Conservation (phyloP, 345 rosid species). For the Eucalyptus pauciflora region DNA sequence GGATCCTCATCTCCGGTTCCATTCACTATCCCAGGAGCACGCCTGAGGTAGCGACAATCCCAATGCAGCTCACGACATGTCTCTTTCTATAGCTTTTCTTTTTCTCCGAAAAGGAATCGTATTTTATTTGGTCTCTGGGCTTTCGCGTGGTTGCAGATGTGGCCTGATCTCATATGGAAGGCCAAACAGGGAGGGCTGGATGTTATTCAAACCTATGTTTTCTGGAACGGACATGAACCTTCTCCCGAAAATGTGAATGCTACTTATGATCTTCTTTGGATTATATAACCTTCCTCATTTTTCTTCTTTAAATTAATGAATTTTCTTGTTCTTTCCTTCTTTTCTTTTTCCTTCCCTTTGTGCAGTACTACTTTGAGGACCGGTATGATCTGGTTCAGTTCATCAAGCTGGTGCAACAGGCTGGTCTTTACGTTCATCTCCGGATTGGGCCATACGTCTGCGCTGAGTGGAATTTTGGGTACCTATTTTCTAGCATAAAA, state of each 20-base stretch:
- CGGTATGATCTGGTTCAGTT: conserved; percentile 32
- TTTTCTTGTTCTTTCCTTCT: neutral
- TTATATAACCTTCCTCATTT: neutral
- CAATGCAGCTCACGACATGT: neutral
- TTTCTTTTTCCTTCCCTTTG: neutral
- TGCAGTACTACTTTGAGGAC: conserved; percentile 25
- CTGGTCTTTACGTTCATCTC: conserved; percentile 26
- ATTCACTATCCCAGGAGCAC: conserved; percentile 98
- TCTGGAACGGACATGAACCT: conserved; percentile 33
- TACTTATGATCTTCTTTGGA: no score
- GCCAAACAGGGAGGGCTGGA: conserved; percentile 29
- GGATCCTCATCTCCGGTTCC: conserved; percentile 86
- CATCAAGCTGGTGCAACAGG: conserved; percentile 25
- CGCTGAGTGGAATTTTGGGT: conserved; percentile 14
- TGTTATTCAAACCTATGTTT: conserved; percentile 36
- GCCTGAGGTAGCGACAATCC: conserved; percentile 15
- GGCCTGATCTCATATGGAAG: conserved; percentile 8
- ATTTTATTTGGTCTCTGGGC: neutral
- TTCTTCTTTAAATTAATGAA: neutral
- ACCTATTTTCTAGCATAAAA: neutral
- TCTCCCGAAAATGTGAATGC: neutral
- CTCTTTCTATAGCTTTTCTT: neutral
- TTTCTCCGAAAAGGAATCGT: no score
- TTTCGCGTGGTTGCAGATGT: neutral
- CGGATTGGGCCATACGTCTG: conserved; percentile 10